These are phyloP conservation scores for Castanopsis chinensis DNA, from an alignment of 306 rosid genomes.

Conservation along the genomic window DNA sequence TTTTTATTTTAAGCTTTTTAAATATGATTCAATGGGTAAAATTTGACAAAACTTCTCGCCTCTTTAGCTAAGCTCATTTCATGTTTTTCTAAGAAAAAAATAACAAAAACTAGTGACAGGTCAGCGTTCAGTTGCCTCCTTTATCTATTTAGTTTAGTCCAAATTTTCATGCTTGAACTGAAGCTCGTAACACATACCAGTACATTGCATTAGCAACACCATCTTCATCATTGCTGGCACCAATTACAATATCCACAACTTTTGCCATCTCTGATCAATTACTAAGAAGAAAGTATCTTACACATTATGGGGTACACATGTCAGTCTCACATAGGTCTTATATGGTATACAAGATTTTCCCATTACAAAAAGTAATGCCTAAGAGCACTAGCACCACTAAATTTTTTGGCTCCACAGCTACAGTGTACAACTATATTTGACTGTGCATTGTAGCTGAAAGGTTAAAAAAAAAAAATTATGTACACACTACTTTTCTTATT, in stretches of 20 bases:
- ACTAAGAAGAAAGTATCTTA: not conserved
- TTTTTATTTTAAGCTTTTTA: not conserved
- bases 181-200: conserved; percentile 69
- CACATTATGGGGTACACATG: no score
- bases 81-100: not conserved
- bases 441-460: no score
- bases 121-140: conserved; percentile 15
- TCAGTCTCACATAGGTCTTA: no score
- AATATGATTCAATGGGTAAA: not conserved
- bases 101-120: conserved; percentile 4
- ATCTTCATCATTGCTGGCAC: conserved; percentile 84
- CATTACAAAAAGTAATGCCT: conserved; percentile 56
- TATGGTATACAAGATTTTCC: no score
- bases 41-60: not conserved
- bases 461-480: no score
- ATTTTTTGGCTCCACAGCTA: no score
- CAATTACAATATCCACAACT: conserved; percentile 73
- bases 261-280: conserved; percentile 79
- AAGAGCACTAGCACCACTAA: conserved; percentile 37
- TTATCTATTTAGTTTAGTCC: not conserved
- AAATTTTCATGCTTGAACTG: conserved; percentile 2
- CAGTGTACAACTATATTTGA: no score
- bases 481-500: no score
- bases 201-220: conserved; percentile 93
- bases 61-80: not conserved